Evolutionary conservation across 2,329 filamentous ascomycete genomes (phyloP).

Genomic region (Fusarium sterilihyphosum): DNA sequence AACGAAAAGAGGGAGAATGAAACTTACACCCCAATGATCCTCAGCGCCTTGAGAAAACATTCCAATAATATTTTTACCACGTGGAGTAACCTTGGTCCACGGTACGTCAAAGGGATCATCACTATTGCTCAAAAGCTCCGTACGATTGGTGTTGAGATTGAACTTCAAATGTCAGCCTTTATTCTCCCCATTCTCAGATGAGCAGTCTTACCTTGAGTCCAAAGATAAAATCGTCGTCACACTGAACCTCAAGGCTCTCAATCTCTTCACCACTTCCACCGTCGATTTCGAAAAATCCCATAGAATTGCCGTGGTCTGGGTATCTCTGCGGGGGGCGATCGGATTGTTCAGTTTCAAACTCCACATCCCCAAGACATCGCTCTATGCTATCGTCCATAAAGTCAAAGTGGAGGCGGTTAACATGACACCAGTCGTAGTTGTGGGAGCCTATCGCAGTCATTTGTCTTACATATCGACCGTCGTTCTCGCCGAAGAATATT

Average conservation of each 20-base stretch:
- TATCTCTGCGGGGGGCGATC: accelerated
- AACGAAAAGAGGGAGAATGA: not conserved
- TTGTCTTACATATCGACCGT: not conserved
- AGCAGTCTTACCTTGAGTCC: slow-evolving; percentile 15
- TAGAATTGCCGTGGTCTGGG: not conserved
- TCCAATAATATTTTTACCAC: slow-evolving; percentile 17
- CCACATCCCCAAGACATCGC: not conserved
- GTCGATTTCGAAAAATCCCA: not conserved
- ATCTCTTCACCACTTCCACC: slow-evolving; percentile 15
- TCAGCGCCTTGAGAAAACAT: not conserved
- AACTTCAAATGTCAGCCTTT: not conserved
- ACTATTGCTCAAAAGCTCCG: not conserved
- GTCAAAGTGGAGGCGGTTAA: not conserved
- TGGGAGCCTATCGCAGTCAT: not conserved
- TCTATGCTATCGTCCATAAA: not conserved
- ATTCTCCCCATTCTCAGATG: not conserved
- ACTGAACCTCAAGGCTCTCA: not conserved
- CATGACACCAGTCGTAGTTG: not conserved
- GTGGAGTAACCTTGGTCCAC: slow-evolving; percentile 2
- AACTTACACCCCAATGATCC: not conserved
- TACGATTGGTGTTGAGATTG: not conserved
- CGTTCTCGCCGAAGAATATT: slow-evolving; percentile 15
- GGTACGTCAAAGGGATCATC: not conserved
- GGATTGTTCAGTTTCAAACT: not conserved
- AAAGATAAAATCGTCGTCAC: not conserved